Percentiles rank a stretch among this genome's conserved stretches.
Evolutionary conservation across 305 asterid species (phyloP).

Genomic region (Fraxinus platypoda): DNA sequence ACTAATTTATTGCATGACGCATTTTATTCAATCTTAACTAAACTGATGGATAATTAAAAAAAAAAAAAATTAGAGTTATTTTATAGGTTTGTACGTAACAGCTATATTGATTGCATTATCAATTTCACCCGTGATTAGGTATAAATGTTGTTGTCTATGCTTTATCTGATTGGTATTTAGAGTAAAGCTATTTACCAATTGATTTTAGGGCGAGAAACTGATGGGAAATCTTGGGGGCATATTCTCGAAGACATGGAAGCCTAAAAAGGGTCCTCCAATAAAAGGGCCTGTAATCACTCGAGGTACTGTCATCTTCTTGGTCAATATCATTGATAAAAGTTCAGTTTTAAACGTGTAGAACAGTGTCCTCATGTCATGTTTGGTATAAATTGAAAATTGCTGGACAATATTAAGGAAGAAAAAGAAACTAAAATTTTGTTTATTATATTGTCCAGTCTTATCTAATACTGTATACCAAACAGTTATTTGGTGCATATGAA

Average conservation of each 20-base stretch:
- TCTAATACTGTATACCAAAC: background rate
- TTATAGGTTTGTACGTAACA: background rate
- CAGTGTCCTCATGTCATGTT: background rate
- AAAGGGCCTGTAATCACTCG: slow-evolving; percentile 64
- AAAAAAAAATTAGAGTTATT: background rate
- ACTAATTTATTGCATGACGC: background rate
- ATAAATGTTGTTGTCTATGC: background rate
- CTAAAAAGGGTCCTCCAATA: slow-evolving; percentile 68
- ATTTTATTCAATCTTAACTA: background rate
- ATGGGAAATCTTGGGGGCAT: slow-evolving; percentile 94
- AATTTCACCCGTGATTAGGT: background rate
- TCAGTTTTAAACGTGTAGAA: slow-evolving; percentile 8
- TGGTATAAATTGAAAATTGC: background rate
- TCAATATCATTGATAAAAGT: background rate
- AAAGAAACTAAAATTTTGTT: background rate
- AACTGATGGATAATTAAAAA: background rate
- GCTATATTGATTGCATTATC: background rate
- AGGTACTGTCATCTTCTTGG: slow-evolving; percentile 41
- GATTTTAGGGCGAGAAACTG: slow-evolving; percentile 85
- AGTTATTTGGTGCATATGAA: background rate
- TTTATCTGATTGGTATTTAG: slow-evolving; percentile 2
- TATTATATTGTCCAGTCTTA: background rate
- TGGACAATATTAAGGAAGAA: background rate
- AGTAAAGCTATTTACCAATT: slow-evolving; percentile 18
- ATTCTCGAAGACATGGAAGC: slow-evolving; percentile 92